Evolutionary conservation across 148 eudicot genomes (phyloP), one percentile per base, ranked within the genome.

Genomic region (Chenopodium berlandieri): DNA sequence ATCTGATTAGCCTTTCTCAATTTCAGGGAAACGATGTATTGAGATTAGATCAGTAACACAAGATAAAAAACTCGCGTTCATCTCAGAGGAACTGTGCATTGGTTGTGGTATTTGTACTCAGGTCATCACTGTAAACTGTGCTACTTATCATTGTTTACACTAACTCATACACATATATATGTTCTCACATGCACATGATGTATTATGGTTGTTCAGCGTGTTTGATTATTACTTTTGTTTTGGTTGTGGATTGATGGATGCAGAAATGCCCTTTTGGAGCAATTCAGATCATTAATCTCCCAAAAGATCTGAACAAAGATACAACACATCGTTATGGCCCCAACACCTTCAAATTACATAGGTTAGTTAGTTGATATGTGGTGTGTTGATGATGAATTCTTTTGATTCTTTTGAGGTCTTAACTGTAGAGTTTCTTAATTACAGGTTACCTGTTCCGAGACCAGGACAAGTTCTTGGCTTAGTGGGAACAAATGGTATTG

Each of bases 401-500:
- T 48, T 8, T 48, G 13, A 12, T 22, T 78, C 16, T n/a, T 85
- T 48, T 34, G 44, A 40, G 20, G 76, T 40, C 40, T 11, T 50
- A 76, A 27, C 68, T 23, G 64, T 23, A 19, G 69, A 34, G 76
- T 60, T 44, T 34, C 71, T 74, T 73, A 58, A 77, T 78, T 71
- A 20, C 91, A 97, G 99, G 91, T 88, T 97, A 76, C 98, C 99
- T 8, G 93, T 92, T 58, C 98, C 97, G 48, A 94, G 98, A 87
- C 99, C 99, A 7, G 98, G 99, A 19, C 98, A 97, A 85, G 99
- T 97, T 90, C 98, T 94, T 85, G 99, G 99, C 52, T 89, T 97
- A 89, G 99, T 97, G 82, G 98, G 99, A 84, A 94, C 99, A 74
- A 97, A 97, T 90, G 99, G 99, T 30, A 97, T 97, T 88, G 99